These are phyloP conservation scores for Fusarium sp. DNA, from an alignment of 2,329 filamentous ascomycete genomes.

Conservation along the genomic window DNA sequence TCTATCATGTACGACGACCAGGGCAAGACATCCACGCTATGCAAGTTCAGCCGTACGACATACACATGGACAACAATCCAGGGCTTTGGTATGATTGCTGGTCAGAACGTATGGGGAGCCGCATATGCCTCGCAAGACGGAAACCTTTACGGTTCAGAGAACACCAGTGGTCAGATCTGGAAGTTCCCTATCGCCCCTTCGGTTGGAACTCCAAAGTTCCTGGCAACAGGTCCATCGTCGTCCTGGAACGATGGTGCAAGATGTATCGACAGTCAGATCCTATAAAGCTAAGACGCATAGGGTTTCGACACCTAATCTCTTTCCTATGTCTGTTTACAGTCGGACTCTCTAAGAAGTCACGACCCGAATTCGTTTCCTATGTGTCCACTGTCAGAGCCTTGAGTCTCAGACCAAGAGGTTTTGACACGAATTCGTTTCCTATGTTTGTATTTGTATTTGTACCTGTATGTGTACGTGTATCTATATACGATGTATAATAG, in stretches of 20 bases:
- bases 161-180: conserved; percentile 29
- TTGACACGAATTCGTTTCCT: conserved; percentile 16
- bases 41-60: conserved; percentile 33
- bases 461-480: not conserved
- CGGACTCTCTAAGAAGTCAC: not conserved
- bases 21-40: conserved; percentile 11
- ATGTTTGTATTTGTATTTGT: conserved; percentile 4
- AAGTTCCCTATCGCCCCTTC: conserved; percentile 33
- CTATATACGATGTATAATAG: conserved; percentile 16
- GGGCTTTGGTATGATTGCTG: conserved; percentile 6
- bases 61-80: conserved; percentile 29
- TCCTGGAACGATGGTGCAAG: conserved; percentile 33
- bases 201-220: conserved; percentile 10
- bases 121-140: conserved; percentile 33
- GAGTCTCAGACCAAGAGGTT: not conserved
- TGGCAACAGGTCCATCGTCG: conserved; percentile 18
- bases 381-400: not conserved
- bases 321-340: conserved; percentile 19
- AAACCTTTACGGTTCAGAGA: conserved; percentile 34
- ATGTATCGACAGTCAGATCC: conserved; percentile 32
- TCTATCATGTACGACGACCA: conserved; percentile 8
- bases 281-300: not conserved
- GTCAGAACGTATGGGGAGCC: conserved; percentile 33
- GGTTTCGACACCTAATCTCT: not conserved
- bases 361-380: conserved; percentile 6